phyloP scores from a whole-genome alignment of 192 early-diverging fungal species.

The Globomyces pollinis-pini region DNA sequence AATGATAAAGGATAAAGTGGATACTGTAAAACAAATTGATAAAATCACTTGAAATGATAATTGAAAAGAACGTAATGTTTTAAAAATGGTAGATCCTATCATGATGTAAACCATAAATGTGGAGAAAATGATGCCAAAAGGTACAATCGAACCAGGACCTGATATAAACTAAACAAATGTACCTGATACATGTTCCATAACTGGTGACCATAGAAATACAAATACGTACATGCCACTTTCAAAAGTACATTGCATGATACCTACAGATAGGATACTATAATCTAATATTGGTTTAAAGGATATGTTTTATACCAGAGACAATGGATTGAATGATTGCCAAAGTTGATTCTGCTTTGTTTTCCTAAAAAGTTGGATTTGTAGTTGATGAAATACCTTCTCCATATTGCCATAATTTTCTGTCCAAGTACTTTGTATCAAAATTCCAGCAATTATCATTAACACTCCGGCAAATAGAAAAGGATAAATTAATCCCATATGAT shows the following conservation, averaged over 20 bases:
- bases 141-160: constrained; percentile 32
- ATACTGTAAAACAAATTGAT: constrained; percentile 10
- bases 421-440: constrained; percentile 51
- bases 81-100: constrained; percentile 34
- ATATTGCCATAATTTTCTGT: constrained; percentile 76
- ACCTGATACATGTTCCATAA: constrained; percentile 18
- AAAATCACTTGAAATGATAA: not conserved
- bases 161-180: not conserved
- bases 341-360: constrained; percentile 6
- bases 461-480: constrained; percentile 56
- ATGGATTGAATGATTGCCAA: not conserved
- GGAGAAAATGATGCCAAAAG: constrained; percentile 42
- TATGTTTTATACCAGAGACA: constrained; percentile 39
- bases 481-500: constrained; percentile 42
- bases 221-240: constrained; percentile 47
- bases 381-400: no score
- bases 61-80: constrained; percentile 9
- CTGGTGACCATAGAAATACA: constrained; percentile 40
- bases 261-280: constrained; percentile 29
- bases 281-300: constrained; percentile 8
- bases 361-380: no score
- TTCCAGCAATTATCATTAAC: constrained; percentile 38
- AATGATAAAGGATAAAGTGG: constrained; percentile 12
- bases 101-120: constrained; percentile 46
- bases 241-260: constrained; percentile 38